Base-by-base conservation (phyloP, 345 rosid genomes). In the Murraya koenigii region DNA sequence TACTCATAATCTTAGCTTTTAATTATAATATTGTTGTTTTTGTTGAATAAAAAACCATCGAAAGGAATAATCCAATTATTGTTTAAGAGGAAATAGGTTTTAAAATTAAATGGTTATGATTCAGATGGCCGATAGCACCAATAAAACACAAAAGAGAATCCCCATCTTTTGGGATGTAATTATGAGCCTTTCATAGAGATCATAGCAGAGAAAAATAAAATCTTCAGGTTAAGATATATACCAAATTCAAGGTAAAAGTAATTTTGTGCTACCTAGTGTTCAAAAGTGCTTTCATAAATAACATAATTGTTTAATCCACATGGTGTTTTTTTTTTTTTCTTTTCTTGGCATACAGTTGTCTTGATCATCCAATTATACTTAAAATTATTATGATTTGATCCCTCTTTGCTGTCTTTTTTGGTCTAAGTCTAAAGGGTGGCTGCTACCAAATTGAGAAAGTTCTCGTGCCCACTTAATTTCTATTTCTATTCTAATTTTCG, bases 101-200 rank as follows among this genome's bases (percentile, higher is more conserved):
- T 10, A 35, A 71, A 71, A 35, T 38, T 35, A 35, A 6, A 20
- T 32, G 20, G 15, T 32, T 41, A 14, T 61, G 65, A 65, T 54
- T 36, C 38, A 19, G n/a, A 63, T 15, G 8, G 61, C 61, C 3
- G n/a, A 58, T n/a, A 14, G 66, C 36, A 62, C 66, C 66, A 11
- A 30, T 25, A 26, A 30, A 62, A 30, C 15, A 66, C 13, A 32
- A 20, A 28, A 32, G 47, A 71, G 26, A 6, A 19, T 22, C 75
- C 64, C 47, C 2, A n/a, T 26, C 75, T 71, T 71, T 71, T 6
- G 22, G 74, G 75, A 71, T 33, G 22, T 71, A n/a, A 55, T 71
- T 56, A 71, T 32, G 44, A 28, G 5, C 13, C 25, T 49, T 49
- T 69, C 13, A 26, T 28, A 28, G 22, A 70, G 25, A 49, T 5